A percentile compares a stretch with the other conserved stretches of the same genome.
These are phyloP conservation scores for Naganishia onofrii DNA, from an alignment of 768 basidiomycete species.

Conservation along the genomic window DNA sequence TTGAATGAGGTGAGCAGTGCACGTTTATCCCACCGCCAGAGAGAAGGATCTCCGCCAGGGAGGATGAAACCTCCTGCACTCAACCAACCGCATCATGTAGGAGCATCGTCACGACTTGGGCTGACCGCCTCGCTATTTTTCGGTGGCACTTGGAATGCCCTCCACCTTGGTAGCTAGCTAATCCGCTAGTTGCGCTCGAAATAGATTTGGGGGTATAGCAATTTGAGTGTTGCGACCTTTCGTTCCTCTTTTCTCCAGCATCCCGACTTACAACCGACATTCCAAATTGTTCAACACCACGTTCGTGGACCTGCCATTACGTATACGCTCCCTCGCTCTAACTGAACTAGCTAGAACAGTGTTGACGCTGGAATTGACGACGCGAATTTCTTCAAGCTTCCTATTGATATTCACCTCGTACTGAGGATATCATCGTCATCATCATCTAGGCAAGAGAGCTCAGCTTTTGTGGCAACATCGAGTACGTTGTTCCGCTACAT, in stretches of 20 bases:
- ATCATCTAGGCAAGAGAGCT: neutral
- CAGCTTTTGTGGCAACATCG: neutral
- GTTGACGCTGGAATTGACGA: neutral
- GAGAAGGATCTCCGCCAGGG: no score
- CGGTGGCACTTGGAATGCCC: no score
- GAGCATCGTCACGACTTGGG: neutral
- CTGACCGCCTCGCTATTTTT: neutral
- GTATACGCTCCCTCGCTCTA: no score
- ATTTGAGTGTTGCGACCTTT: neutral
- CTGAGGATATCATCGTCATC: neutral
- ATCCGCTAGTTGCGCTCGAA: neutral
- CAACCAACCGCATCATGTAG: neutral
- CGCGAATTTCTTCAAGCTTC: neutral
- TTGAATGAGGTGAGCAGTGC: neutral
- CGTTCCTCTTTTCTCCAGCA: neutral
- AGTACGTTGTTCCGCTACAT: neutral
- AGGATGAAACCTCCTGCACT: no score
- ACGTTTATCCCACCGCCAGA: no score
- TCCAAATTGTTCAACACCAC: neutral
- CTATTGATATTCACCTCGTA: neutral
- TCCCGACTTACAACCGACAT: neutral
- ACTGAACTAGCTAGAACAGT: neutral
- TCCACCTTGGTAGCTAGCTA: no score
- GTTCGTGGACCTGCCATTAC: neutral
- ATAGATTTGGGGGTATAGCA: conserved; percentile 1